phyloP scores from a whole-genome alignment of 306 rosid species.

The Trichosanthes truncata region DNA sequence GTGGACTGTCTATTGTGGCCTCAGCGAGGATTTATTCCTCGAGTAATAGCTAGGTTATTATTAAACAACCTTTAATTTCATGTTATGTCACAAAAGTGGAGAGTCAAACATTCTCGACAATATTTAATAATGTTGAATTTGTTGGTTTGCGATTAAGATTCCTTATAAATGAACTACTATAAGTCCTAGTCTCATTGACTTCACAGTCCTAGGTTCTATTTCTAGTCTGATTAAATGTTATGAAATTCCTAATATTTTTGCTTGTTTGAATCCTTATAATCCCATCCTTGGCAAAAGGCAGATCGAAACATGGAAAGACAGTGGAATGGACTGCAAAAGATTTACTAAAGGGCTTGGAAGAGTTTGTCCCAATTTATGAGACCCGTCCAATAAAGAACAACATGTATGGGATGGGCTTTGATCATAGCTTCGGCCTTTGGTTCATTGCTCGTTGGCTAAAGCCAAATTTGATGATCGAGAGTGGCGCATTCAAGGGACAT shows the following conservation, averaged over 20 bases:
- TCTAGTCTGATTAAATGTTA: conserved; percentile 1
- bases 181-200: not conserved
- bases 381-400: conserved; percentile 81
- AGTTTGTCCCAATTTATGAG: conserved; percentile 83
- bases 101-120: not conserved
- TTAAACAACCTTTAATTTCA: not conserved
- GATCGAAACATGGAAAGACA: conserved; percentile 93
- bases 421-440: conserved; percentile 99
- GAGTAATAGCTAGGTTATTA: not conserved
- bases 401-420: conserved; percentile 96
- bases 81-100: not conserved
- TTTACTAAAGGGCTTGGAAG: conserved; percentile 73
- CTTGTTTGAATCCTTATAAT: conserved; percentile 46
- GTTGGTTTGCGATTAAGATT: not conserved
- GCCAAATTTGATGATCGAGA: conserved; percentile 92
- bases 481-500: conserved; percentile 98
- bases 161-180: not conserved
- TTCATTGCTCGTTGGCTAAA: conserved; percentile 81
- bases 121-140: not conserved
- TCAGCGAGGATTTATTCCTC: not conserved
- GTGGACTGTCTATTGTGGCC: not conserved
- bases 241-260: conserved; percentile 11
- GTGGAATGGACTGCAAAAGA: conserved; percentile 96
- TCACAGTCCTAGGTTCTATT: conserved; percentile 9
- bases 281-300: conserved; percentile 93